Evolutionary conservation across 2,329 filamentous ascomycete species (phyloP).

Genomic region (Fusarium circinatum): DNA sequence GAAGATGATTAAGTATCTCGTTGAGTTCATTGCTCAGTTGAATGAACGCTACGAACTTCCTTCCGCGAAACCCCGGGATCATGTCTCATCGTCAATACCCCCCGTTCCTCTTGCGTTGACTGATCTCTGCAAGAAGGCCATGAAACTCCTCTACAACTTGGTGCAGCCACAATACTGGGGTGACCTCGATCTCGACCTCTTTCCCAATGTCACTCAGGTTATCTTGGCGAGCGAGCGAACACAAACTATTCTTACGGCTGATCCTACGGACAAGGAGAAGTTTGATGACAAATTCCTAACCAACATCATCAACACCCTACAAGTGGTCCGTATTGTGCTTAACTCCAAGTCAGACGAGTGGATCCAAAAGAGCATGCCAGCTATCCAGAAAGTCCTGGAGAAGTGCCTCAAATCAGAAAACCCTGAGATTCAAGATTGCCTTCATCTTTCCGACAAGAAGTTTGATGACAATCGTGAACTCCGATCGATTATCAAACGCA

Average conservation of each 20-base stretch:
- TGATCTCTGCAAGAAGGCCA: constrained; percentile 87
- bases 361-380: constrained; percentile 80
- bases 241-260: constrained; percentile 65
- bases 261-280: constrained; percentile 73
- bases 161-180: constrained; percentile 90
- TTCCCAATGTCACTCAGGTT: constrained; percentile 88
- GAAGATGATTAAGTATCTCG: constrained; percentile 92
- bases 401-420: constrained; percentile 90
- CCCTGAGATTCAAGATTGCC: constrained; percentile 90
- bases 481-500: constrained; percentile 79
- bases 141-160: constrained; percentile 83
- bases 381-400: constrained; percentile 88
- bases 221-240: constrained; percentile 87
- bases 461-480: constrained; percentile 76
- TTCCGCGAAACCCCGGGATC: constrained; percentile 72
- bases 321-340: constrained; percentile 89
- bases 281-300: constrained; percentile 86
- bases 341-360: constrained; percentile 91
- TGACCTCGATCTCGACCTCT: constrained; percentile 90
- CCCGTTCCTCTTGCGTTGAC: constrained; percentile 66
- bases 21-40: constrained; percentile 92
- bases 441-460: constrained; percentile 78
- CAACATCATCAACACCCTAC: constrained; percentile 91
- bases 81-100: constrained; percentile 53
- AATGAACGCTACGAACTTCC: constrained; percentile 85